A percentile compares a stretch with the other conserved stretches of the same genome.
Conservation (phyloP, 2,329 filamentous ascomycete genomes). For the Seiridium unicorne region DNA sequence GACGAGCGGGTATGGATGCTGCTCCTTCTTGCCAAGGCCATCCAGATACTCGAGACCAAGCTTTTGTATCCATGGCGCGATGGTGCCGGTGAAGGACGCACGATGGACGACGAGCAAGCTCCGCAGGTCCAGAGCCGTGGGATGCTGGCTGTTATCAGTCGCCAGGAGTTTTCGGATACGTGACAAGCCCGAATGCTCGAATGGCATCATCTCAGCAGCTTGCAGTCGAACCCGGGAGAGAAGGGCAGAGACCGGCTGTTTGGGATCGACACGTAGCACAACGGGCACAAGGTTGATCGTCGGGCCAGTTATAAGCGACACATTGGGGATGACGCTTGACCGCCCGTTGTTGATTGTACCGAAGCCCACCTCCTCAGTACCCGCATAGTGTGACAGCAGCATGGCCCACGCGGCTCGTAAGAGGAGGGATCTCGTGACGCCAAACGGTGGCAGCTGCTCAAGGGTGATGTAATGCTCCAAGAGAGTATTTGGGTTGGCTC, state of each 20-base stretch:
- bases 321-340: not conserved
- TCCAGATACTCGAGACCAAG: not conserved
- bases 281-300: not conserved
- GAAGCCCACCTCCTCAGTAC: not conserved
- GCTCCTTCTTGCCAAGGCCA: not conserved
- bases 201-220: not conserved
- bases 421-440: not conserved
- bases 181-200: not conserved
- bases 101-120: not conserved
- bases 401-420: not conserved
- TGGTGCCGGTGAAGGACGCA: not conserved
- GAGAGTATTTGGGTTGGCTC: not conserved
- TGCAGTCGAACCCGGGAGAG: not conserved
- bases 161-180: not conserved
- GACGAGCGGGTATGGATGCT: not conserved
- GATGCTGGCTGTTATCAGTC: not conserved
- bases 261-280: not conserved
- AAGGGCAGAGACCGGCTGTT: not conserved
- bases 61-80: not conserved
- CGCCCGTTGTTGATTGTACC: not conserved
- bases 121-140: not conserved
- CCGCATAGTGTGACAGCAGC: not conserved
- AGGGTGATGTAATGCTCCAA: not conserved
- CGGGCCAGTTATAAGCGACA: not conserved
- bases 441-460: not conserved